Evolutionary conservation across 1,139 yeast species (phyloP).

Genomic region (Hansenula anomala): DNA sequence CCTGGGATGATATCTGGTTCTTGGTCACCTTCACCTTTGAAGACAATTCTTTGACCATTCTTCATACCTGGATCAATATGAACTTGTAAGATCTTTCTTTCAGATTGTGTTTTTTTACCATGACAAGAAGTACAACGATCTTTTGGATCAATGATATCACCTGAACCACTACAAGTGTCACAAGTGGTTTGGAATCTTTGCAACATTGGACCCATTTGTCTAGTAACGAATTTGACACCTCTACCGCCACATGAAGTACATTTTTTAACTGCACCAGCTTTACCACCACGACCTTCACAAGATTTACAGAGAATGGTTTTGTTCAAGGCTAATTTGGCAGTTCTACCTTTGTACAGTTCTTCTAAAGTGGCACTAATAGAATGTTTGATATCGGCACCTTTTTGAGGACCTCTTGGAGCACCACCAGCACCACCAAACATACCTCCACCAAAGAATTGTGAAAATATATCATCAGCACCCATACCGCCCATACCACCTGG

Average conservation of each 20-base stretch:
- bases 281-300: conserved; percentile 97
- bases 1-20: conserved; percentile 95
- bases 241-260: conserved; percentile 86
- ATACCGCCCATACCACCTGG: conserved; percentile 71
- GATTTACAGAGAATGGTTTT: conserved; percentile 83
- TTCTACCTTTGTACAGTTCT: conserved; percentile 92
- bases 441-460: conserved; percentile 84
- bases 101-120: conserved; percentile 85
- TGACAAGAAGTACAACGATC: conserved; percentile 85
- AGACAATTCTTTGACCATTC: conserved; percentile 87
- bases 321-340: conserved; percentile 89
- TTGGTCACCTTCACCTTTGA: conserved; percentile 97
- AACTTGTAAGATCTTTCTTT: conserved; percentile 91
- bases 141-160: conserved; percentile 82
- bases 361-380: conserved; percentile 81
- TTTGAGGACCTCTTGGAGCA: conserved; percentile 79
- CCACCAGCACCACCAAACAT: conserved; percentile 52
- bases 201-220: conserved; percentile 99
- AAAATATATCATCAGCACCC: conserved; percentile 79
- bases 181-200: conserved; percentile 96
- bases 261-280: conserved; percentile 82
- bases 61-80: conserved; percentile 97
- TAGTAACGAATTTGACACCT: conserved; percentile 89
- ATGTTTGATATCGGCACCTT: conserved; percentile 90
- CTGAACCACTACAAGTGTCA: conserved; percentile 89